These are phyloP conservation scores for Cryptococcus sp. DNA, from an alignment of 1,284 basidiomycete genomes.

Conservation along the genomic window DNA sequence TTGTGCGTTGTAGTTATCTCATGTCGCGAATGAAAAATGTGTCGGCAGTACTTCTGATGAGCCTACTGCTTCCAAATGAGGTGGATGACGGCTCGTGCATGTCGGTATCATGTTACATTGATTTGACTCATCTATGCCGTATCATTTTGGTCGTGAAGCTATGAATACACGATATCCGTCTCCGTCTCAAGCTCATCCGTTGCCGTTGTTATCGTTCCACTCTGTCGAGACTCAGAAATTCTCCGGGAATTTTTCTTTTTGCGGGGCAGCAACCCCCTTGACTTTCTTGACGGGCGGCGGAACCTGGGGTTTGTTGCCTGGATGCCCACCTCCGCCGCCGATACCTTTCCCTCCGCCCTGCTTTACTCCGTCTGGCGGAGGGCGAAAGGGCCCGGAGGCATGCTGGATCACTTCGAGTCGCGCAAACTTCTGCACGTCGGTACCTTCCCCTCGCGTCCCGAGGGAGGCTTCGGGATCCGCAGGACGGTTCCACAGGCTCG, in stretches of 20 bases:
- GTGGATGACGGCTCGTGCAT: no score
- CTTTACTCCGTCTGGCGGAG: background rate
- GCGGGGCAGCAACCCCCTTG: background rate
- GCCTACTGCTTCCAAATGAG: no score
- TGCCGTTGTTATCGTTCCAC: no score
- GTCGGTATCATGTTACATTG: no score
- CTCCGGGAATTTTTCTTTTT: background rate
- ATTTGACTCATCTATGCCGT: no score
- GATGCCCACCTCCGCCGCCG: slow-evolving; percentile 17
- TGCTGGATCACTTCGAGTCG: slow-evolving; percentile 27
- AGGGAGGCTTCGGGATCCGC: slow-evolving; percentile 24
- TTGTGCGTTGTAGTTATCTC: background rate
- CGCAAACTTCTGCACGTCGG: slow-evolving; percentile 48
- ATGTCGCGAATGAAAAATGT: background rate
- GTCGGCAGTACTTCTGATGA: no score
- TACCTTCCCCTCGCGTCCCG: slow-evolving; percentile 46
- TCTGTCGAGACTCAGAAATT: slow-evolving; percentile 3
- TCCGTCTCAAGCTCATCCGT: no score
- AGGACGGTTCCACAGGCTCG: slow-evolving; percentile 34
- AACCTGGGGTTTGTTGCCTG: slow-evolving; percentile 13
- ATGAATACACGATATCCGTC: no score
- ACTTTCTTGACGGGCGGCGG: slow-evolving; percentile 12
- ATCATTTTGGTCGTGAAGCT: no score
- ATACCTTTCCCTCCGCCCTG: slow-evolving; percentile 17
- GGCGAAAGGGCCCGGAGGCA: background rate